phyloP scores from a whole-genome alignment of 768 basidiomycete genomes.

The Suillus discolor region DNA sequence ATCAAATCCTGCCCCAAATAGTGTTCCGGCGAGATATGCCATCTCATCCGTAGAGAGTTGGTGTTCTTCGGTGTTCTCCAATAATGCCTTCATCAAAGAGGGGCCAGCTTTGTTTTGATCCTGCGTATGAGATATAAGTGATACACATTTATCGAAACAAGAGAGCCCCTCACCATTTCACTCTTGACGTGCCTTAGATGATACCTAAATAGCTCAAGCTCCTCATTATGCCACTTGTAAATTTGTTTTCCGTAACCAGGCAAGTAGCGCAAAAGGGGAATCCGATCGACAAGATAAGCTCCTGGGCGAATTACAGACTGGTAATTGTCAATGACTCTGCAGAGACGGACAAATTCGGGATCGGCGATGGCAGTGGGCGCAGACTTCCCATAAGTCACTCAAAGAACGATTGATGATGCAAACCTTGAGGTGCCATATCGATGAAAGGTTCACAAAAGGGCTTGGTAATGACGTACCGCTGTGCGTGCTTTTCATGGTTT shows the following conservation, averaged over 20 bases:
- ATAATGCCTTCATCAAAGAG: constrained; percentile 52
- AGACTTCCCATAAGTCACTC: too few relatives aligned
- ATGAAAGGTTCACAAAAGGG: too few relatives aligned
- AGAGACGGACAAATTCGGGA: too few relatives aligned
- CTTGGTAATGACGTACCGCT: constrained; percentile 14
- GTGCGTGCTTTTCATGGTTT: constrained; percentile 14
- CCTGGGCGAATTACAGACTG: too few relatives aligned
- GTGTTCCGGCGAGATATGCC: too few relatives aligned
- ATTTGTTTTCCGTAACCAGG: constrained; percentile 60
- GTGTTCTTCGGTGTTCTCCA: constrained; percentile 50
- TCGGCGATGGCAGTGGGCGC: too few relatives aligned
- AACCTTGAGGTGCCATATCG: too few relatives aligned
- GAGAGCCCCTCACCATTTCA: constrained; percentile 36
- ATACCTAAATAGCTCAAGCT: constrained; percentile 50
- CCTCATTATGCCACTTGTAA: constrained; percentile 51
- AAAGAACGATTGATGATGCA: too few relatives aligned
- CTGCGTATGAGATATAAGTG: constrained; percentile 7
- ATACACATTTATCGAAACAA: not conserved
- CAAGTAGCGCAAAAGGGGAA: constrained; percentile 37
- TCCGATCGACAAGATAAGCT: too few relatives aligned
- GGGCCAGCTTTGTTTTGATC: constrained; percentile 9
- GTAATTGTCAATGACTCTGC: too few relatives aligned
- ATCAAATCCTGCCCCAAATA: too few relatives aligned
- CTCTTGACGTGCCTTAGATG: constrained; percentile 44
- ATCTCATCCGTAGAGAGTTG: constrained; percentile 33